phyloP scores from a whole-genome alignment of 768 basidiomycete genomes.

The Podaxis sp. region DNA sequence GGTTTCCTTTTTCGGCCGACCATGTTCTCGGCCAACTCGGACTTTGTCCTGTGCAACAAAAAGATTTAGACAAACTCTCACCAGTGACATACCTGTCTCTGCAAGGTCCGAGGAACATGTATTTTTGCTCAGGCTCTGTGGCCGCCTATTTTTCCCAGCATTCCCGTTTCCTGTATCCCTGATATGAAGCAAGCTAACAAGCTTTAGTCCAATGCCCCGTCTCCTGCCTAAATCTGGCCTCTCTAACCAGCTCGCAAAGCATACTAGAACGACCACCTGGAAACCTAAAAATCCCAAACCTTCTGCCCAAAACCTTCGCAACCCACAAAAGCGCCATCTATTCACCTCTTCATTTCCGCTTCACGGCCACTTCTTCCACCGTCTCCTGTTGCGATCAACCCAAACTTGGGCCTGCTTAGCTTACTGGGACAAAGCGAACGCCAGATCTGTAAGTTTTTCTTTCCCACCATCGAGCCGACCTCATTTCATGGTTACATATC shows the following conservation, averaged over 20 bases:
- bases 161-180: background rate
- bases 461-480: background rate
- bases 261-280: background rate
- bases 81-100: background rate
- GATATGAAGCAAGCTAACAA: background rate
- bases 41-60: background rate
- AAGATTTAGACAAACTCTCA: background rate
- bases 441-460: background rate
- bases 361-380: background rate
- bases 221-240: background rate
- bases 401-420: background rate
- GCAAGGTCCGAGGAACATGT: background rate
- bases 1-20: conserved; percentile 8
- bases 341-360: conserved; percentile 9
- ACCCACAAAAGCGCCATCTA: background rate
- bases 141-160: background rate
- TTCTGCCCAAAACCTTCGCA: background rate
- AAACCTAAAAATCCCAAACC: background rate
- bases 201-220: background rate
- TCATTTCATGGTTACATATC: background rate
- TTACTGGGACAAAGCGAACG: conserved; percentile 1
- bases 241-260: background rate
- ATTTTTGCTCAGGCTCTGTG: background rate
- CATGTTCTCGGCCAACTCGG: conserved; percentile 4
- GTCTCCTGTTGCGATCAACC: background rate